Evolutionary conservation across 225 moss, liverwort and hornwort species (phyloP), one percentile per base, ranked within the genome.

Genomic region (Marchantia polymorpha): DNA sequence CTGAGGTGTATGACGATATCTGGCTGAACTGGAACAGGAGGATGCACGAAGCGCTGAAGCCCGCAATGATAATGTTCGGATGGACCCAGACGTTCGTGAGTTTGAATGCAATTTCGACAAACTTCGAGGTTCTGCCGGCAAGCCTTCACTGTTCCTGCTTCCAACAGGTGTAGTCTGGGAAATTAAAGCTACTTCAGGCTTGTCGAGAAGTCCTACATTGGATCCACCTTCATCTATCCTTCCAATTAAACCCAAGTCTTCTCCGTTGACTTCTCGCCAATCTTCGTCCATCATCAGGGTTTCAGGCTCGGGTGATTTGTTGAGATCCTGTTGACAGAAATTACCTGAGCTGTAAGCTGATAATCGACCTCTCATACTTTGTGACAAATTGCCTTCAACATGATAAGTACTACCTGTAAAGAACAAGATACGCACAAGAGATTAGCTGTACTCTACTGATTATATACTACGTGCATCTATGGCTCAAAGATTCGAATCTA

Each of bases 301-400:
- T 80, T 87, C 87, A 60, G 84, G 84, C 63, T 87, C 84, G 6
- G 87, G 84, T 72, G 71, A 82, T 74, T 82, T 87, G 72, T 87
- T 87, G 54, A 84, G 82, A 81, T 87, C 87, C 78, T 87, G 87
- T 31, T 71, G 77, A 76, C 87, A 87, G 53, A 87, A 82, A n/a
- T 64, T 80, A 71, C 71, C 77, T 15, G 83, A 79, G 14, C 68
- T 66, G 66, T 77, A 82, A 10, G 79, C 76, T 51, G 79, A 52
- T 64, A 76, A 72, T 46, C 83, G 83, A 65, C 78, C 49, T 23
- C 50, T 58, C 12, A 71, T 12, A 51, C 67, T 83, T 58, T 83
- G 83, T 12, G 79, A 60, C 22, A 72, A 55, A 26, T 83, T 75
- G 22, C 63, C 66, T 46, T 63, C 70, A 53, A 63, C 80, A 68